Base-by-base conservation (phyloP, 768 basidiomycete genomes). In the Calocybe indica region DNA sequence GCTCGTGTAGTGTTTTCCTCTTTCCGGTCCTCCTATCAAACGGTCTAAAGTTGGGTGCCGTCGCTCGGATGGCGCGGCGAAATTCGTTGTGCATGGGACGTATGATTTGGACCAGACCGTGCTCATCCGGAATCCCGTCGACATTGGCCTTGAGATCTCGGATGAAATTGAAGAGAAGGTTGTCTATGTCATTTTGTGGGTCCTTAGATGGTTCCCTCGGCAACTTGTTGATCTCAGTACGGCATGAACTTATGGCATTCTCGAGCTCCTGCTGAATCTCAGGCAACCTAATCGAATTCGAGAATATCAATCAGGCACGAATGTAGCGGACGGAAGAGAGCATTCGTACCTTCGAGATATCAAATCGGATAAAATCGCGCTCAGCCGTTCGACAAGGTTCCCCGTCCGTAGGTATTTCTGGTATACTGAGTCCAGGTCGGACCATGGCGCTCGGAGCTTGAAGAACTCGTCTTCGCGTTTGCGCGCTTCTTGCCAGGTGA, bases 401-500 rank as follows among this genome's bases (percentile, higher is more conserved):
- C 48, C 51, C 0, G 86, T 88, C 1, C 83, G 66, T 1, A 88
- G 59, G 44, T 76, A 78, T 7, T 67, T 68, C 47, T 76, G 73
- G 48, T 78, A 76, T 9, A 69, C 61, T 0, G 61, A 12, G 7
- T 80, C 80, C 1, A 87, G 63, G 6, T 71, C 66, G 3, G 66
- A 72, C 83, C 83, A 88, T 0, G 80, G 79, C 0, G 68, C 40
- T 0, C 60, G 75, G 7, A 64, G 62, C 6, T 67, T 49, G 56
- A 89, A 90, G 60, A 75, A 90, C 0, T 68, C 62, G 5, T 74
- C 59, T 55, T 90, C 88, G 29, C 61, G 60, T 28, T 58, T 51
- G 1, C 87, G 75, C 0, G 88, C 88, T 14, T 78, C 68, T 12
- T 60, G 62, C 82, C 84, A 88, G 1, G 78, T 72, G 39, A 79